Evolutionary conservation across 75 land plant species (phyloP), one percentile per base, ranked within the genome.

Genomic region (Selaginella tamariscina): DNA sequence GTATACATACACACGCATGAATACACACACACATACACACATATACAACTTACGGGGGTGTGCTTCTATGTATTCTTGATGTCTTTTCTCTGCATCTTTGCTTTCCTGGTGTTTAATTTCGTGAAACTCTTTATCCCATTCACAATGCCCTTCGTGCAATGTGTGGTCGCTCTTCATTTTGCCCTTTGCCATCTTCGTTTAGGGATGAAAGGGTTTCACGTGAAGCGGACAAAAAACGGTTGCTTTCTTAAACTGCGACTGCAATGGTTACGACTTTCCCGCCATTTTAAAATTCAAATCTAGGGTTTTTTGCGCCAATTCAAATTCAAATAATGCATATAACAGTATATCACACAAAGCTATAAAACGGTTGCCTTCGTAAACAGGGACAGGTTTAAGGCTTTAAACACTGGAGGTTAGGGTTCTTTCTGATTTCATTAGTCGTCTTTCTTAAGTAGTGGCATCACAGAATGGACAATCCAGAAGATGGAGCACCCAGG

Each of bases 141-240:
- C 27, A 21, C 62, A 59, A n/a, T 59, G 62, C 8, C 26, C 62
- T n/a, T 59, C 62, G 62, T 59, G 62, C 27, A 59, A 59, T 2
- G 9, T 21, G 26, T 59, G 62, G 18, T 5, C 49, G 49, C 49
- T 5, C 15, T 39, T 39, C 49, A 5, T 39, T 15, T 39, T 39
- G 11, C 49, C 49, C 49, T 39, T 39, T 5, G 49, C 49, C 49
- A 39, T 39, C 49, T 39, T 39, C 49, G 11, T 39, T 15, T 5
- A 5, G 5, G 49, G 49, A n/a, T n/a, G n/a, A 15, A 39, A 39
- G 49, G 49, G 49, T 5, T 39, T 39, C 49, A 15, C 49, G 11
- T 39, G 49, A 39, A 39, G 49, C 11, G 49, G 49, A 5, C 49
- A 39, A 39, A 39, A 39, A 39, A 39, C 49, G 49, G 49, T 39